phyloP scores from a whole-genome alignment of 495 filamentous ascomycete genomes.

The Acidomyces sp. region DNA sequence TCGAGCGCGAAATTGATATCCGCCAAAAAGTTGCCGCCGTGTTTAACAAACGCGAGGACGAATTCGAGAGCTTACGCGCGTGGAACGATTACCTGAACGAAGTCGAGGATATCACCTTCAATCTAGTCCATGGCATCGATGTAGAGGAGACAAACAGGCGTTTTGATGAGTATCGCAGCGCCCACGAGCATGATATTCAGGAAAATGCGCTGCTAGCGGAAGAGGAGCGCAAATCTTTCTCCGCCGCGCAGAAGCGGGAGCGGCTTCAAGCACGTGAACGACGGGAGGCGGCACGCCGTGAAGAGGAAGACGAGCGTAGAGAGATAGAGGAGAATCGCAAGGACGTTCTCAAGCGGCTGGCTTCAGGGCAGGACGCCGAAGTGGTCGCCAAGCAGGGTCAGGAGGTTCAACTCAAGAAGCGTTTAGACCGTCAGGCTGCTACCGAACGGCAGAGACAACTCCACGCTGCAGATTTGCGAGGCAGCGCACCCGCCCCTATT shows the following conservation, averaged over 20 bases:
- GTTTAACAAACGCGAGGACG: slow-evolving; percentile 79
- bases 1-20: slow-evolving; percentile 93
- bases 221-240: slow-evolving; percentile 40
- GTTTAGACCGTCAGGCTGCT: slow-evolving; percentile 24
- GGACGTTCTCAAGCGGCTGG: slow-evolving; percentile 43
- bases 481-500: slow-evolving; percentile 31
- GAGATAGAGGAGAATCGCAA: slow-evolving; percentile 47
- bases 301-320: slow-evolving; percentile 45
- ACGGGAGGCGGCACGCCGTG: slow-evolving; percentile 40
- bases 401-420: slow-evolving; percentile 60
- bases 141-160: slow-evolving; percentile 55
- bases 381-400: slow-evolving; percentile 41
- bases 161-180: slow-evolving; percentile 52
- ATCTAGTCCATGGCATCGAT: slow-evolving; percentile 62
- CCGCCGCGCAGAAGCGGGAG: slow-evolving; percentile 49
- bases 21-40: slow-evolving; percentile 64
- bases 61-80: slow-evolving; percentile 66
- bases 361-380: slow-evolving; percentile 35
- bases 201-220: slow-evolving; percentile 41
- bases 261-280: slow-evolving; percentile 49
- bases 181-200: slow-evolving; percentile 48
- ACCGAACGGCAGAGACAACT: slow-evolving; percentile 25
- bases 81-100: slow-evolving; percentile 94
- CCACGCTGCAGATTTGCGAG: slow-evolving; percentile 21
- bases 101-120: slow-evolving; percentile 80